Conservation (phyloP, 257 asterid genomes). For the Buddleja alternifolia region DNA sequence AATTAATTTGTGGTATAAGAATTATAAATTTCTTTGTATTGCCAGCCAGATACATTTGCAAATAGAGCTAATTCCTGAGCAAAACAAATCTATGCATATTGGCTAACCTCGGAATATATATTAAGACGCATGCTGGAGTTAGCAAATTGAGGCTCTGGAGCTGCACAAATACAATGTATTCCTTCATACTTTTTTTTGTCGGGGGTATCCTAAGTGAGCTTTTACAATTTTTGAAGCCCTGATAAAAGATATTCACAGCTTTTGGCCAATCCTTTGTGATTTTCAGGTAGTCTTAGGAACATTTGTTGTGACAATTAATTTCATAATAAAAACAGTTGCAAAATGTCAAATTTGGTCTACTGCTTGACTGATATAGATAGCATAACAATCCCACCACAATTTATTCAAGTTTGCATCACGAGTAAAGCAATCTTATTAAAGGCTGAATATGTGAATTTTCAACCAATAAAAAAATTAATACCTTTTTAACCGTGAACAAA, state of each 20-base stretch:
- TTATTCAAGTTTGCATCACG: neutral
- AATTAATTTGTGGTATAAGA: neutral
- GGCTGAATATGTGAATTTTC: neutral
- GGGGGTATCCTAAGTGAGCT: neutral
- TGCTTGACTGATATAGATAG: neutral
- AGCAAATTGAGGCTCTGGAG: slow-evolving; percentile 4
- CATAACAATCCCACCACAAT: neutral
- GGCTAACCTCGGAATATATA: neutral
- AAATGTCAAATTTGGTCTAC: neutral
- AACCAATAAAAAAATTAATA: neutral
- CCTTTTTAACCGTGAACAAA: neutral
- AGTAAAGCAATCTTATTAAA: neutral
- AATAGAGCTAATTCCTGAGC: neutral
- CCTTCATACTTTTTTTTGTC: neutral
- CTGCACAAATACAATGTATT: neutral
- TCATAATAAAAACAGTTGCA: neutral
- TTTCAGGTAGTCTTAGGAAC: neutral
- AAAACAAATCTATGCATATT: neutral
- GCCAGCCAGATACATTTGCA: neutral
- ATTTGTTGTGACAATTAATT: neutral
- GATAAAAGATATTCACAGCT: neutral
- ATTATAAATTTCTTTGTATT: neutral
- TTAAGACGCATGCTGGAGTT: neutral
- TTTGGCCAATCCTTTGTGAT: neutral
- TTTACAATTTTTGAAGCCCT: neutral